Conservation (phyloP, 1,284 basidiomycete species). For the Ceratobasidium sp. region DNA sequence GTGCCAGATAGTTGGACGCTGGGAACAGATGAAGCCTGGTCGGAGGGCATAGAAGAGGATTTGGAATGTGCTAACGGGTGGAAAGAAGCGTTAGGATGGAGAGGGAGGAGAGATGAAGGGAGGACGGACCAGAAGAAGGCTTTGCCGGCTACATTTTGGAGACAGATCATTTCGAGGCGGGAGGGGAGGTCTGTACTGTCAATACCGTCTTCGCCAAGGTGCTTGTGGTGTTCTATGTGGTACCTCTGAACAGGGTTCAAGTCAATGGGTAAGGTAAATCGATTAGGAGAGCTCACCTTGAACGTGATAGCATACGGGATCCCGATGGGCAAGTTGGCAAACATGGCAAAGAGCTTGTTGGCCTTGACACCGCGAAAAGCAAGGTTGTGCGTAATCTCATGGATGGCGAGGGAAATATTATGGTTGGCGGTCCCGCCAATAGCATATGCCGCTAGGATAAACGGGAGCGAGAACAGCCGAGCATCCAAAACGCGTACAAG, state of each 20-base stretch:
- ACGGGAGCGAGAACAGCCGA: slow-evolving; percentile 75
- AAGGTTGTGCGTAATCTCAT: slow-evolving; percentile 98
- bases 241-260: slow-evolving; percentile 69
- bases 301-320: slow-evolving; percentile 97
- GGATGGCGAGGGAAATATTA: slow-evolving; percentile 96
- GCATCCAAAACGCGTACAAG: slow-evolving; percentile 67
- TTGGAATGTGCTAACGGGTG: slow-evolving; percentile 84
- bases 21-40: slow-evolving; percentile 92
- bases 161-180: slow-evolving; percentile 81
- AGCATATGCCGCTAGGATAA: slow-evolving; percentile 83
- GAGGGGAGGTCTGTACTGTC: slow-evolving; percentile 97
- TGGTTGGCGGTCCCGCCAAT: slow-evolving; percentile 97
- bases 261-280: not conserved
- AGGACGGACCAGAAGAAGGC: slow-evolving; percentile 88
- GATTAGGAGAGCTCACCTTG: slow-evolving; percentile 71
- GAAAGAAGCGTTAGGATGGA: slow-evolving; percentile 24
- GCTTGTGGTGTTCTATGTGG: slow-evolving; percentile 96
- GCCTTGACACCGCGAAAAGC: slow-evolving; percentile 87
- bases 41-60: slow-evolving; percentile 98
- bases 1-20: slow-evolving; percentile 88
- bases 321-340: slow-evolving; percentile 93
- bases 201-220: slow-evolving; percentile 94
- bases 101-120: not conserved
- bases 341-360: slow-evolving; percentile 90
- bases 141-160: slow-evolving; percentile 97